Conservation (phyloP, 176 grass and related monocot genomes). For the Raddia distichophylla region DNA sequence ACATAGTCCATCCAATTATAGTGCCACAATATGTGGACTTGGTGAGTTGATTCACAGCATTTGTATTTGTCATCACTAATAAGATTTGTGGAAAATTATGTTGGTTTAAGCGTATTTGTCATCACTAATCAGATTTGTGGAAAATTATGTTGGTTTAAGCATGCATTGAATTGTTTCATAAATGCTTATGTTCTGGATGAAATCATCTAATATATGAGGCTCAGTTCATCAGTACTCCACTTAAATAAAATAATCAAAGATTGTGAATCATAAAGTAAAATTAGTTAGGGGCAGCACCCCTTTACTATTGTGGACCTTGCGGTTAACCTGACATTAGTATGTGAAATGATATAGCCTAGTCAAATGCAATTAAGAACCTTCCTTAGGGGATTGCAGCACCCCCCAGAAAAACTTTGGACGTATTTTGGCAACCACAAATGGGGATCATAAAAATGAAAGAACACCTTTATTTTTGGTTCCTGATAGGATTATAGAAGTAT, state of each 20-base stretch:
- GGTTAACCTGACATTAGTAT: not conserved
- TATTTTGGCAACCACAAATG: not conserved
- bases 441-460: not conserved
- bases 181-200: not conserved
- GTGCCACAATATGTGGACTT: not conserved
- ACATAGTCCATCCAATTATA: not conserved
- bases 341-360: not conserved
- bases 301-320: not conserved
- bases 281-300: not conserved
- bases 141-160: not conserved
- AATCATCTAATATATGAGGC: not conserved
- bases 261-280: not conserved
- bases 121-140: not conserved
- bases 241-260: not conserved
- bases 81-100: not conserved
- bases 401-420: not conserved
- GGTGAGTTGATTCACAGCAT: not conserved
- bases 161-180: not conserved
- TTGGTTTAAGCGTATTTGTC: not conserved
- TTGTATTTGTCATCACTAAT: not conserved
- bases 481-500: not conserved
- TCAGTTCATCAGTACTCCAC: not conserved
- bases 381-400: not conserved
- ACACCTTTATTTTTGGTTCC: not conserved
- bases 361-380: not conserved